A percentile compares a stretch with the other conserved stretches of the same genome.
phyloP scores from a whole-genome alignment of 2,329 filamentous ascomycete genomes.

The Nigrograna mackinnonii region DNA sequence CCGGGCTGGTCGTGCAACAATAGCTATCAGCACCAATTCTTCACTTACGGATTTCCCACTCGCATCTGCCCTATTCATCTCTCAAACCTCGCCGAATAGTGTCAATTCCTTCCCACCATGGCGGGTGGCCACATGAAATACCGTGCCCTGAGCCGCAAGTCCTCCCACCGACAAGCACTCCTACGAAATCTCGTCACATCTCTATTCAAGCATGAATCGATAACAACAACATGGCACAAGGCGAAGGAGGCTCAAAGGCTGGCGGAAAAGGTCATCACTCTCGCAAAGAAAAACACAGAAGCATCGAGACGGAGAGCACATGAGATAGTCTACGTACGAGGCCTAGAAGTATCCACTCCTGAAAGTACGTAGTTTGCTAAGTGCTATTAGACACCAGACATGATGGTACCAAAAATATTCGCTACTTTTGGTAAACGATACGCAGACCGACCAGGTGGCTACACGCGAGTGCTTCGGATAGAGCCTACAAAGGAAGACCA shows the following conservation, averaged over 20 bases:
- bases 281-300: slow-evolving; percentile 91
- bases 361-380: slow-evolving; percentile 6
- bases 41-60: neutral
- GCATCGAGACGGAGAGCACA: slow-evolving; percentile 75
- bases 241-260: slow-evolving; percentile 95
- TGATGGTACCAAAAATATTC: slow-evolving; percentile 84
- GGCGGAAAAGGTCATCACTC: slow-evolving; percentile 90
- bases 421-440: slow-evolving; percentile 81
- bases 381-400: slow-evolving; percentile 63
- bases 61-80: neutral
- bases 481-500: slow-evolving; percentile 89
- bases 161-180: slow-evolving; percentile 86
- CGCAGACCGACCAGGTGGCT: slow-evolving; percentile 78
- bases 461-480: slow-evolving; percentile 91
- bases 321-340: slow-evolving; percentile 80
- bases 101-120: slow-evolving; percentile 56
- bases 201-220: slow-evolving; percentile 89
- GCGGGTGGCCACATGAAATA: slow-evolving; percentile 86
- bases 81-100: neutral
- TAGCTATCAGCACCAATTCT: neutral
- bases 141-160: slow-evolving; percentile 83
- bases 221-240: slow-evolving; percentile 94
- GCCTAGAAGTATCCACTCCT: slow-evolving; percentile 6
- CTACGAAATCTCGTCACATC: slow-evolving; percentile 96
- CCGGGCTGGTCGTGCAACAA: neutral